A percentile compares a stretch with the other conserved stretches of the same genome.
phyloP scores from a whole-genome alignment of 139 green algal genomes.

The Chlamydomonas asymmetrica region DNA sequence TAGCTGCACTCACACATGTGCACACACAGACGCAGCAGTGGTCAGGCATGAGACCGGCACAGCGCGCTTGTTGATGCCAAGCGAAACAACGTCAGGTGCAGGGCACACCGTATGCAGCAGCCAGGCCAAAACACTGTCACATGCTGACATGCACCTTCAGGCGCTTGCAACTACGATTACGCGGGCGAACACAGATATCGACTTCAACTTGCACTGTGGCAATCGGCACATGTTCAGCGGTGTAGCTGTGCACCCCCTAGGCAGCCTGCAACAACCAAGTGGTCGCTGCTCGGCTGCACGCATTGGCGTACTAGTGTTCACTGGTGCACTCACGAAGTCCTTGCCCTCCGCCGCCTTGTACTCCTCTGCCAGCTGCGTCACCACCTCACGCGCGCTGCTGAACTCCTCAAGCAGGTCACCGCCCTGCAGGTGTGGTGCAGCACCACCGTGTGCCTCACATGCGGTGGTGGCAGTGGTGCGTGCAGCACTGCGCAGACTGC shows the following conservation, averaged over 20 bases:
- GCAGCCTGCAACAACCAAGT: neutral
- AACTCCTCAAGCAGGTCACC: conserved; percentile 82
- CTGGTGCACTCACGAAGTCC: conserved; percentile 76
- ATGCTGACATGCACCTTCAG: neutral
- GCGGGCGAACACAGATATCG: neutral
- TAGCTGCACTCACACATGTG: no score
- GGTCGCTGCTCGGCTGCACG: neutral
- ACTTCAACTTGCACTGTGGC: neutral
- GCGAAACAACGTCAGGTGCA: conserved; percentile 1
- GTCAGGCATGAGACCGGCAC: no score
- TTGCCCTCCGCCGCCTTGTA: conserved; percentile 86
- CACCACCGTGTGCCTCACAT: neutral
- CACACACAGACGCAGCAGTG: no score
- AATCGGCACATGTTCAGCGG: neutral
- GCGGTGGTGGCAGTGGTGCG: neutral
- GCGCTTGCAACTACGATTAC: no score
- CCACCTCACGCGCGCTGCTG: conserved; percentile 86
- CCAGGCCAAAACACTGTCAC: neutral
- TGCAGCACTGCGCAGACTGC: neutral
- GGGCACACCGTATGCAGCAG: neutral
- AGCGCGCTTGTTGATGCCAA: no score
- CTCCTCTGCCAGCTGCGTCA: conserved; percentile 75
- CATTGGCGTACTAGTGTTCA: neutral
- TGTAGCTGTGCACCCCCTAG: neutral
- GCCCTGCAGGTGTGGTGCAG: conserved; percentile 25